Evolutionary conservation across 345 rosid genomes (phyloP), one percentile per base, ranked within the genome.

Genomic region (Rhodomyrtus tomentosa): DNA sequence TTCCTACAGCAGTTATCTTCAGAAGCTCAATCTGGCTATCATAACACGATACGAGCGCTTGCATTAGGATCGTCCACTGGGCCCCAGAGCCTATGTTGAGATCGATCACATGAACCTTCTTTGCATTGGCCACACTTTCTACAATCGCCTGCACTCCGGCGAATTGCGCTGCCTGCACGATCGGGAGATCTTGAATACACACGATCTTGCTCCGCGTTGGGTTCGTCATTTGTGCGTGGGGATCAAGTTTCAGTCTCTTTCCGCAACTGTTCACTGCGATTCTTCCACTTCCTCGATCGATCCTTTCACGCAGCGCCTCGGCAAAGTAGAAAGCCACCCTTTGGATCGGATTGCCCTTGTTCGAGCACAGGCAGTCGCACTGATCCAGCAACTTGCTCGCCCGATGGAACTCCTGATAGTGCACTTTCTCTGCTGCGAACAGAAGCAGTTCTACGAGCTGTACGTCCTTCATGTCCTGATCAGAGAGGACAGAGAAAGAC

Each of bases 61-160:
- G 92, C 91, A 92, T 89, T 82, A 93, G 84, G 32, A 87, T 29
- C 4, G 89, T 86, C 90, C 93, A 92, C 18, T 91, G 93, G 56
- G 72, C 50, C 13, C 95, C 93, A 29, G 22, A 56, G 68, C 73
- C 73, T 74, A 93, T 88, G 55, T 12, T 82, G 15, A 92, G 81
- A 86, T 91, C 91, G 24, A 92, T 86, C 7, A 90, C 32, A 59
- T 93, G 95, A 85, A 92, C 79, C 83, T 38, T 90, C 82, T 84
- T 92, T 40, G 92, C 86, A 25, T 85, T 85, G 3, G 85, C 85
- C 83, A 92, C 90, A 24, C 85, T 88, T 58, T 93, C 93, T 6
- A 90, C 38, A 15, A 92, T 87, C 40, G 92, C 90, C 73, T 93
- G 93, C 36, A 89, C 82, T 82, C 88, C 94, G 4, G 91, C 32